A percentile compares a stretch with the other conserved stretches of the same genome.
Conservation (phyloP, 2,329 filamentous ascomycete genomes). For the Colletotrichum liaoningense region DNA sequence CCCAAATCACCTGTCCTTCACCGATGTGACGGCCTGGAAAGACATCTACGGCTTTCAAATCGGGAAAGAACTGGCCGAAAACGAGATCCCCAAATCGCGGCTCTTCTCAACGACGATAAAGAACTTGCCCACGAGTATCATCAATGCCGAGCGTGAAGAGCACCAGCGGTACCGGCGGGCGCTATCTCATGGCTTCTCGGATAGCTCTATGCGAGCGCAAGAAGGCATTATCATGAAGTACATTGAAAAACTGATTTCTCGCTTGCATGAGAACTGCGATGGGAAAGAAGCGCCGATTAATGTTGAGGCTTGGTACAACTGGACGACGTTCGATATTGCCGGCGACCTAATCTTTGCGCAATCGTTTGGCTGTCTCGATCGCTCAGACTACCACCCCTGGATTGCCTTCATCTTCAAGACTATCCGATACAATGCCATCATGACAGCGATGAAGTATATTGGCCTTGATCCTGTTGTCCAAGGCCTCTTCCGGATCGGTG, state of each 20-base stretch:
- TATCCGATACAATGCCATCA: slow-evolving; percentile 2
- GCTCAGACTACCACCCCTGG: slow-evolving; percentile 41
- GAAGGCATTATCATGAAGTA: slow-evolving; percentile 43
- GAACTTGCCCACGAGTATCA: neutral
- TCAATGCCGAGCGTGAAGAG: slow-evolving; percentile 28
- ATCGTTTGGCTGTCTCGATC: slow-evolving; percentile 42
- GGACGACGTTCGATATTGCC: slow-evolving; percentile 40
- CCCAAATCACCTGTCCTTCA: slow-evolving; percentile 53
- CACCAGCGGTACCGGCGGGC: slow-evolving; percentile 40
- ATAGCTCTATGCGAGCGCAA: slow-evolving; percentile 44
- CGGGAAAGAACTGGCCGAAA: neutral
- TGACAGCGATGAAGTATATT: slow-evolving; percentile 15
- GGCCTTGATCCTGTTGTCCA: slow-evolving; percentile 1
- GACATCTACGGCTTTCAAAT: slow-evolving; percentile 50
- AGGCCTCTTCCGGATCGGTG: slow-evolving; percentile 10
- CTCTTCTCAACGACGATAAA: neutral
- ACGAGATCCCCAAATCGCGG: slow-evolving; percentile 18
- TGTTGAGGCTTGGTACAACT: slow-evolving; percentile 23
- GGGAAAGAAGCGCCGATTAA: neutral
- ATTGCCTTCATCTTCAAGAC: slow-evolving; percentile 39
- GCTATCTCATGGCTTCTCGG: slow-evolving; percentile 45
- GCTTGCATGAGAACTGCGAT: slow-evolving; percentile 21
- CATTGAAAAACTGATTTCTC: slow-evolving; percentile 39
- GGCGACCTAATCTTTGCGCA: slow-evolving; percentile 45
- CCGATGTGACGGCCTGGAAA: slow-evolving; percentile 47